Evolutionary conservation across 306 rosid genomes (phyloP).

Genomic region (Corylus americana): DNA sequence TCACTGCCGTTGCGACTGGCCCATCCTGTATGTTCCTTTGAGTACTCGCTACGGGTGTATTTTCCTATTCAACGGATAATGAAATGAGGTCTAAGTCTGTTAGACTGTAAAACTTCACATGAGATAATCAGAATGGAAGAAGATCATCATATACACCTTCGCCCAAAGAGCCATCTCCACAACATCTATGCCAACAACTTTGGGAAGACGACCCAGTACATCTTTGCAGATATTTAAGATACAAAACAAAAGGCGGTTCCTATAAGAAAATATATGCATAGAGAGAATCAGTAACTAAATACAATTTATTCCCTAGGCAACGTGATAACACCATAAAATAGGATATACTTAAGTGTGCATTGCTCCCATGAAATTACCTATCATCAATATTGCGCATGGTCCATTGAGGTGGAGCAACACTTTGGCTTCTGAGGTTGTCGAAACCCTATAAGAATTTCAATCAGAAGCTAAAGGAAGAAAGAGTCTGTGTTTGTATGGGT

Average conservation of each 20-base stretch:
- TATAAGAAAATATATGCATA: conserved; percentile 23
- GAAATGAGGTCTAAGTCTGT: not conserved
- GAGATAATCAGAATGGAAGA: conserved; percentile 23
- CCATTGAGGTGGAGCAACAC: conserved; percentile 96
- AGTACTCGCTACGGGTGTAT: conserved; percentile 58
- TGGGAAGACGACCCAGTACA: conserved; percentile 78
- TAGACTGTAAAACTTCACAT: not conserved
- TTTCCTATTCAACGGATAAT: conserved; percentile 54
- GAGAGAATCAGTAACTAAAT: not conserved
- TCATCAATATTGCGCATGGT: conserved; percentile 94
- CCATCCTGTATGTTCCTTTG: conserved; percentile 48
- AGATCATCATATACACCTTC: conserved; percentile 63
- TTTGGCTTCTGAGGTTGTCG: conserved; percentile 86
- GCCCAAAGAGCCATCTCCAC: conserved; percentile 99
- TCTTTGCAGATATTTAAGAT: conserved; percentile 86
- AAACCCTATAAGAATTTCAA: conserved; percentile 66
- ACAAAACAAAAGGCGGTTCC: conserved; percentile 84
- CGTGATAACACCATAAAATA: not conserved
- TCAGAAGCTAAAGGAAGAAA: conserved; percentile 20
- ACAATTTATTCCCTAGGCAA: not conserved
- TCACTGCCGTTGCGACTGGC: conserved; percentile 50
- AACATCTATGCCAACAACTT: conserved; percentile 93
- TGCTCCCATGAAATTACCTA: conserved; percentile 55
- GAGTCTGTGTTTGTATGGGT: not conserved
- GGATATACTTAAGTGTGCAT: conserved; percentile 14